These are phyloP conservation scores for Podaxis carcinomalis DNA, from an alignment of 768 basidiomycete species.

Conservation along the genomic window DNA sequence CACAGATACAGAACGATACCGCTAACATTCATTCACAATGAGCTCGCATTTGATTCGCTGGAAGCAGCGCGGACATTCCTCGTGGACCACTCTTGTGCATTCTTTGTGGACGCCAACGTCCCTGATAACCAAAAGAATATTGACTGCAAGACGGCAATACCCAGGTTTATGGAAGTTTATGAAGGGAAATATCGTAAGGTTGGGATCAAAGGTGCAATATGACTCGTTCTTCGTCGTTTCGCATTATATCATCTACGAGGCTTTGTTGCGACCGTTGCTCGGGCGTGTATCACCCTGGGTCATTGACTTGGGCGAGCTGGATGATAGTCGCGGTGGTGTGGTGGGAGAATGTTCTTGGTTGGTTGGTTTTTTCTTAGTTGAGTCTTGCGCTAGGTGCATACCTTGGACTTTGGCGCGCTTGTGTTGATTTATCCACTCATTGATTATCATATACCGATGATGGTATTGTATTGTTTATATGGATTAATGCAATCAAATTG, in stretches of 20 bases:
- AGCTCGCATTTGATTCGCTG: slow-evolving; percentile 78
- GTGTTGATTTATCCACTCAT: not conserved
- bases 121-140: slow-evolving; percentile 61
- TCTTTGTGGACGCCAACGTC: slow-evolving; percentile 60
- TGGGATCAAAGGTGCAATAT: slow-evolving; percentile 91
- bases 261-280: too few relatives aligned
- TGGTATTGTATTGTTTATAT: not conserved
- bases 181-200: slow-evolving; percentile 85
- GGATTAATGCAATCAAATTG: not conserved
- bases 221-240: slow-evolving; percentile 18
- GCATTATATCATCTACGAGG: too few relatives aligned
- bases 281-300: not conserved
- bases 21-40: slow-evolving; percentile 71
- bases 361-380: not conserved
- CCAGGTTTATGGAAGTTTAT: slow-evolving; percentile 56
- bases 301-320: not conserved
- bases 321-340: not conserved
- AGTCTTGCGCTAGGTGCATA: too few relatives aligned
- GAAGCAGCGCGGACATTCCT: slow-evolving; percentile 68
- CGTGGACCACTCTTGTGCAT: slow-evolving; percentile 58
- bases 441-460: not conserved
- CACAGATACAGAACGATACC: slow-evolving; percentile 77
- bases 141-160: slow-evolving; percentile 64
- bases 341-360: not conserved
- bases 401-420: too few relatives aligned